Percentiles rank a stretch among this genome's conserved stretches.
Evolutionary conservation across 768 basidiomycete genomes (phyloP).

Genomic region (Lactarius hatsudake): DNA sequence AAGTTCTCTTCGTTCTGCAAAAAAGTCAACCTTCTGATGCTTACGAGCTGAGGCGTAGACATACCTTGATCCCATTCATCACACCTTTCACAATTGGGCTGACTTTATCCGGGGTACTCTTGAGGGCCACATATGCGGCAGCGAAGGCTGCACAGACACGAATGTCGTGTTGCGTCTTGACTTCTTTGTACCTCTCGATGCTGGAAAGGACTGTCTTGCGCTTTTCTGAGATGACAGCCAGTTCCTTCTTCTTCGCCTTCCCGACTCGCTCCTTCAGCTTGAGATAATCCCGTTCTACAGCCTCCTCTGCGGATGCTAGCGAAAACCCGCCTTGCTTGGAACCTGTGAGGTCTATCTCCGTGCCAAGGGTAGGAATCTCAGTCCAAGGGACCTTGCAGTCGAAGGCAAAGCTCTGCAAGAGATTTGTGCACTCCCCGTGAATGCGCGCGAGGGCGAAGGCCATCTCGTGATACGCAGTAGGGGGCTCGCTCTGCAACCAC

Average conservation of each 20-base stretch:
- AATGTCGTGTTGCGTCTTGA: constrained; percentile 82
- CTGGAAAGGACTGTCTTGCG: constrained; percentile 61
- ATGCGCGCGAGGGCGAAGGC: constrained; percentile 75
- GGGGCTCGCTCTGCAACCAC: constrained; percentile 73
- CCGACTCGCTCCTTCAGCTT: constrained; percentile 73
- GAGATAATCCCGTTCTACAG: constrained; percentile 67
- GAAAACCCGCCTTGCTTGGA: constrained; percentile 68
- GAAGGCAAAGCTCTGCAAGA: constrained; percentile 78
- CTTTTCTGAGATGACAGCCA: constrained; percentile 73
- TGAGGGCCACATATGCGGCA: constrained; percentile 85
- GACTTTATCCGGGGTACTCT: constrained; percentile 85
- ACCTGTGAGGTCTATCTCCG: constrained; percentile 72
- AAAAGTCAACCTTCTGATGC: not conserved
- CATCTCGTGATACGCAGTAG: constrained; percentile 90
- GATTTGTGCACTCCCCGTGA: constrained; percentile 70
- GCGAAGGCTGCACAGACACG: constrained; percentile 89
- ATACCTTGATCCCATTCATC: constrained; percentile 95
- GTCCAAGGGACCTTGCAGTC: constrained; percentile 84
- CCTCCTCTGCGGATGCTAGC: constrained; percentile 69
- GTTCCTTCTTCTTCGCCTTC: constrained; percentile 74
- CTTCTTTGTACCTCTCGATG: constrained; percentile 76
- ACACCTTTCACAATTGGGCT: constrained; percentile 95
- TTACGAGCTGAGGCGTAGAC: not conserved
- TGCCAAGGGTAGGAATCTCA: constrained; percentile 75
- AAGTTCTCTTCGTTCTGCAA: constrained; percentile 80